Evolutionary conservation across 192 early-diverging fungal genomes (phyloP).

Genomic region (Coemansia sp.): DNA sequence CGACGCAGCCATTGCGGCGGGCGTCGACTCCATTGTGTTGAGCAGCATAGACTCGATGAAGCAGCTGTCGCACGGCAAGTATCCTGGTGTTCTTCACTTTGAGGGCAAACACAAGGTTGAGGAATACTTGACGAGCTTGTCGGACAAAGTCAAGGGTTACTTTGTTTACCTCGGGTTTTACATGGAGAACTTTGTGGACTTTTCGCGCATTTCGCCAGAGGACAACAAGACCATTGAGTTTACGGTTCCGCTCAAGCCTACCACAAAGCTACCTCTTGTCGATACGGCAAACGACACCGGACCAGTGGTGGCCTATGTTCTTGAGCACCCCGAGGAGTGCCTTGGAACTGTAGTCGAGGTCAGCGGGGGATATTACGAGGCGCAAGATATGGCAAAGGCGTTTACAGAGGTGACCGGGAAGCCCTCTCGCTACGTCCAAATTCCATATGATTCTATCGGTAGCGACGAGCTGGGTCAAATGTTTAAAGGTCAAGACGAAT

Average conservation of each 20-base stretch:
- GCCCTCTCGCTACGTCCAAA: conserved; percentile 31
- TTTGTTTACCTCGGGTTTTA: conserved; percentile 33
- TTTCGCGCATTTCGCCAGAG: conserved; percentile 33
- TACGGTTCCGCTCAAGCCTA: conserved; percentile 23
- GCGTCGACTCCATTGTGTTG: conserved; percentile 28
- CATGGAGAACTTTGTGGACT: conserved; percentile 40
- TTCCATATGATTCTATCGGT: conserved; percentile 19
- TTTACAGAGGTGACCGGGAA: conserved; percentile 43
- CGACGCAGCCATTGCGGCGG: conserved; percentile 37
- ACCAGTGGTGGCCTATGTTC: conserved; percentile 32
- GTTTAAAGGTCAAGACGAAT: conserved; percentile 32
- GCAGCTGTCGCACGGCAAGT: conserved; percentile 29
- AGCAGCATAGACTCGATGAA: conserved; percentile 38
- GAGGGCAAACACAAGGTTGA: conserved; percentile 41
- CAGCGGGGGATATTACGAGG: conserved; percentile 38
- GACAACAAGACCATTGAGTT: conserved; percentile 44
- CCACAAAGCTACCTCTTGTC: conserved; percentile 28
- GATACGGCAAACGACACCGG: conserved; percentile 42
- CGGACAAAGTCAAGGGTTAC: conserved; percentile 23
- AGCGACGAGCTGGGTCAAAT: conserved; percentile 24
- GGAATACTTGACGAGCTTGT: conserved; percentile 39
- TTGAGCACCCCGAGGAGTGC: conserved; percentile 38
- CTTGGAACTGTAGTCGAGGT: conserved; percentile 11
- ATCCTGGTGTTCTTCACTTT: conserved; percentile 29
- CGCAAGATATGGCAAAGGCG: conserved; percentile 38